Percentiles rank a stretch among this genome's conserved stretches.
Evolutionary conservation across 768 basidiomycete species (phyloP).

Genomic region (Guyanaporus albipodus): DNA sequence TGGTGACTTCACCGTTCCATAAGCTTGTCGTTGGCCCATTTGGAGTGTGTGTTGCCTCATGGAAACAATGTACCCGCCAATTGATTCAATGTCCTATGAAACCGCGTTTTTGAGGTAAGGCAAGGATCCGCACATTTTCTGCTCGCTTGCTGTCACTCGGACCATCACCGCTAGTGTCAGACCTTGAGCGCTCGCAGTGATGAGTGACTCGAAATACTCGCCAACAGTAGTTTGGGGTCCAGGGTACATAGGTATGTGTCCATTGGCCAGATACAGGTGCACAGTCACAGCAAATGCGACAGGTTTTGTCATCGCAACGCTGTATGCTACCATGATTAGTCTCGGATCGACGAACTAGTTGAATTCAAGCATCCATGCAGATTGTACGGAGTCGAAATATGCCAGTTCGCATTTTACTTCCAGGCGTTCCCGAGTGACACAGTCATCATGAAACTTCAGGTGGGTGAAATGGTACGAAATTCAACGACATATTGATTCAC

Average conservation of each 20-base stretch:
- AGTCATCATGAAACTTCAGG: constrained; percentile 2
- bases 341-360: too few species aligned
- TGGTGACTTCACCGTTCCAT: too few species aligned
- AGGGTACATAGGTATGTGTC: constrained; percentile 7
- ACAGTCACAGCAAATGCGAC: not conserved
- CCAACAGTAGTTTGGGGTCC: not conserved
- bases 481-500: not conserved
- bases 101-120: too few species aligned
- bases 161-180: not conserved
- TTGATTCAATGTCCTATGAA: too few species aligned
- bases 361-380: not conserved
- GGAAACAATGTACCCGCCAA: too few species aligned
- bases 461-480: not conserved
- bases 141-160: not conserved
- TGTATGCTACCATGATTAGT: not conserved
- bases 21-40: too few species aligned
- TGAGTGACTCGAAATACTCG: constrained; percentile 1
- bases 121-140: not conserved
- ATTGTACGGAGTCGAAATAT: constrained; percentile 5
- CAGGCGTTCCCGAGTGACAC: constrained; percentile 2
- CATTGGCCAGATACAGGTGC: too few species aligned
- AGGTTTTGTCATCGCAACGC: constrained; percentile 1
- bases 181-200: not conserved
- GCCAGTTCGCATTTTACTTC: constrained; percentile 9
- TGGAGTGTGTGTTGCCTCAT: too few species aligned